Percentiles rank a stretch among this genome's conserved stretches.
Conservation (phyloP, 169 alveolate species). For the Plasmodium billcollinsi region DNA sequence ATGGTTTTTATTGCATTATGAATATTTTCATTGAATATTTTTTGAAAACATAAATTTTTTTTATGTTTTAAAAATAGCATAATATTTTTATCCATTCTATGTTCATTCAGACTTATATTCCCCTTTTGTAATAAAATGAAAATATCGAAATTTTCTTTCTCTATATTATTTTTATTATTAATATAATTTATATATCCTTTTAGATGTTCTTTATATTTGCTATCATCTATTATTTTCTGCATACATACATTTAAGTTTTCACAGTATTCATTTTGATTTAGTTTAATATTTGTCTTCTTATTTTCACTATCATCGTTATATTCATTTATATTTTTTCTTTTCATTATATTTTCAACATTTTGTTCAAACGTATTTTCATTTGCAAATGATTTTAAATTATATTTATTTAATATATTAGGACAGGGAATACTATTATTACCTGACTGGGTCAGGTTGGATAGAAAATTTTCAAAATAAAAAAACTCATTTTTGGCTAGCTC, state of each 20-base stretch:
- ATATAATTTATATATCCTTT: slow-evolving; percentile 12
- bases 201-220: neutral
- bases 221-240: neutral
- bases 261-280: slow-evolving; percentile 5
- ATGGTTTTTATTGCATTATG: slow-evolving; percentile 16
- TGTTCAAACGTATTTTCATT: no score
- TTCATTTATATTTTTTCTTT: no score
- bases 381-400: no score
- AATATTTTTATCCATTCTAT: slow-evolving; percentile 24
- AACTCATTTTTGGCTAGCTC: slow-evolving; percentile 36
- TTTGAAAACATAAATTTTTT: neutral
- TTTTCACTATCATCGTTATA: neutral
- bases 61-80: slow-evolving; percentile 25
- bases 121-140: slow-evolving; percentile 42
- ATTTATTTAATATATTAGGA: no score
- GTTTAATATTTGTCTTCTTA: slow-evolving; percentile 3
- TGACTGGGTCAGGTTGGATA: slow-evolving; percentile 9
- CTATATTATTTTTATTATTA: slow-evolving; percentile 30
- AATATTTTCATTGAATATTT: slow-evolving; percentile 14
- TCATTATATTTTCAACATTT: no score
- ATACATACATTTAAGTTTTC: no score
- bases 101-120: slow-evolving; percentile 20
- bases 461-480: slow-evolving; percentile 20
- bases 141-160: slow-evolving; percentile 45
- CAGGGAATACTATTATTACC: no score